phyloP scores from a whole-genome alignment of 2,329 filamentous ascomycete genomes.

The Chaetomium strumarium region DNA sequence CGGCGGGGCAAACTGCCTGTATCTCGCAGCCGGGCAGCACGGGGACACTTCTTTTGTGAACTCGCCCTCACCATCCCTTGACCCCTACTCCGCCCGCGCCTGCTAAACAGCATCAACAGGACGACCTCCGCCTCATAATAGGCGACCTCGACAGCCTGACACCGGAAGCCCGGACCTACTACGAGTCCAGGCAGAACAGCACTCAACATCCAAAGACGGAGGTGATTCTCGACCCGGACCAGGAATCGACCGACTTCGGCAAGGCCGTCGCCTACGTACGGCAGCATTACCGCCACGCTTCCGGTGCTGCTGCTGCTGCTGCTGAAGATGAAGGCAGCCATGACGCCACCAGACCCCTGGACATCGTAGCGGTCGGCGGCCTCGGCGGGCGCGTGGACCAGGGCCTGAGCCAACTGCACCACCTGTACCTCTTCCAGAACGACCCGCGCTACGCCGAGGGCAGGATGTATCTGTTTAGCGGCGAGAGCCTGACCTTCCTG shows the following conservation, averaged over 20 bases:
- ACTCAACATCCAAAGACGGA: slow-evolving; percentile 39
- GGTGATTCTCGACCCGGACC: slow-evolving; percentile 68
- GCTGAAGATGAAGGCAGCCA: not conserved
- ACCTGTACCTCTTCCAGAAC: slow-evolving; percentile 62
- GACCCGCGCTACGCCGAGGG: slow-evolving; percentile 46
- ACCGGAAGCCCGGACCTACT: slow-evolving; percentile 58
- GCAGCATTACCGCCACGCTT: slow-evolving; percentile 18
- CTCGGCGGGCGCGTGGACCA: slow-evolving; percentile 90
- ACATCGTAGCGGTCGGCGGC: slow-evolving; percentile 78
- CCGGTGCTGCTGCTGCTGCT: not conserved
- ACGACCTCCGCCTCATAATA: slow-evolving; percentile 66
- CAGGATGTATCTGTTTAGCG: slow-evolving; percentile 72
- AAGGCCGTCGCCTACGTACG: slow-evolving; percentile 67
- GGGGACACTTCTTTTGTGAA: slow-evolving; percentile 31
- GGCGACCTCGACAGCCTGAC: slow-evolving; percentile 86
- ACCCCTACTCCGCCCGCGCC: not conserved
- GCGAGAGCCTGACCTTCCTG: slow-evolving; percentile 75
- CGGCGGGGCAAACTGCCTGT: slow-evolving; percentile 78
- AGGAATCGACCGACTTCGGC: slow-evolving; percentile 85
- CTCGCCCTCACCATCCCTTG: slow-evolving; percentile 16
- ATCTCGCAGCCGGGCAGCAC: slow-evolving; percentile 31
- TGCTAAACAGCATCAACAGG: slow-evolving; percentile 28
- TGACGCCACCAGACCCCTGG: slow-evolving; percentile 30
- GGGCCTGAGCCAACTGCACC: slow-evolving; percentile 80
- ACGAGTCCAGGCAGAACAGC: slow-evolving; percentile 43